Conservation (phyloP, 495 filamentous ascomycete genomes). For the Thermochaetoides thermophila region DNA sequence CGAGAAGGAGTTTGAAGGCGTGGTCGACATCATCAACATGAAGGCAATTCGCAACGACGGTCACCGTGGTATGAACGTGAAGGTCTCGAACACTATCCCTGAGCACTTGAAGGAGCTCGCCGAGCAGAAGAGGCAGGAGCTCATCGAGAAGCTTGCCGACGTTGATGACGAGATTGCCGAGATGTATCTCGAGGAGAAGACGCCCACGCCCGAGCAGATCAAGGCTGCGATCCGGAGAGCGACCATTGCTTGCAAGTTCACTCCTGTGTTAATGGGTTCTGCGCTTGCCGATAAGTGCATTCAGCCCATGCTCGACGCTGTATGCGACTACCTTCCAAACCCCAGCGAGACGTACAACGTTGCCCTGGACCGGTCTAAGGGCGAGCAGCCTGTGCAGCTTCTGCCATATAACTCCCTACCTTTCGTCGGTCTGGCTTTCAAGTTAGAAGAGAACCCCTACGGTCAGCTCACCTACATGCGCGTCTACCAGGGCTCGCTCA, state of each 20-base stretch:
- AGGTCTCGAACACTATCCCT: slow-evolving; percentile 66
- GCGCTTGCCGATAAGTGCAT: slow-evolving; percentile 90
- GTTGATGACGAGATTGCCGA: slow-evolving; percentile 98
- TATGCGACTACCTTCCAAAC: slow-evolving; percentile 92
- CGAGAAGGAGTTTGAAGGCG: slow-evolving; percentile 86
- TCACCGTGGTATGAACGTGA: slow-evolving; percentile 51
- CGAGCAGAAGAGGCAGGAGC: slow-evolving; percentile 61
- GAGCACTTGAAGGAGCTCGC: slow-evolving; percentile 56
- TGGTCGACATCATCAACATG: slow-evolving; percentile 89
- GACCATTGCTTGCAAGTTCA: slow-evolving; percentile 81
- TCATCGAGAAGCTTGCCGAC: slow-evolving; percentile 93
- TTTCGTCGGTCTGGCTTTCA: slow-evolving; percentile 94
- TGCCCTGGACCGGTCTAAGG: slow-evolving; percentile 68
- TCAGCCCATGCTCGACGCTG: slow-evolving; percentile 93
- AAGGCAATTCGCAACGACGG: slow-evolving; percentile 87
- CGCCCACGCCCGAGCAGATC: slow-evolving; percentile 64
- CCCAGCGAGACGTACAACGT: slow-evolving; percentile 80
- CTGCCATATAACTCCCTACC: slow-evolving; percentile 85
- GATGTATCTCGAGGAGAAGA: slow-evolving; percentile 76
- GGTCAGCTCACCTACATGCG: slow-evolving; percentile 97
- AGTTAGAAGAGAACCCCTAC: slow-evolving; percentile 97
- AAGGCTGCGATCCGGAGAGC: slow-evolving; percentile 80
- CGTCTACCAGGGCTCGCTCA: slow-evolving; percentile 88
- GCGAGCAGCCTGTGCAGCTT: slow-evolving; percentile 68
- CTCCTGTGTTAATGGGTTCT: slow-evolving; percentile 91